phyloP scores from a whole-genome alignment of 1,284 basidiomycete genomes.

The Dichomitus squalens region DNA sequence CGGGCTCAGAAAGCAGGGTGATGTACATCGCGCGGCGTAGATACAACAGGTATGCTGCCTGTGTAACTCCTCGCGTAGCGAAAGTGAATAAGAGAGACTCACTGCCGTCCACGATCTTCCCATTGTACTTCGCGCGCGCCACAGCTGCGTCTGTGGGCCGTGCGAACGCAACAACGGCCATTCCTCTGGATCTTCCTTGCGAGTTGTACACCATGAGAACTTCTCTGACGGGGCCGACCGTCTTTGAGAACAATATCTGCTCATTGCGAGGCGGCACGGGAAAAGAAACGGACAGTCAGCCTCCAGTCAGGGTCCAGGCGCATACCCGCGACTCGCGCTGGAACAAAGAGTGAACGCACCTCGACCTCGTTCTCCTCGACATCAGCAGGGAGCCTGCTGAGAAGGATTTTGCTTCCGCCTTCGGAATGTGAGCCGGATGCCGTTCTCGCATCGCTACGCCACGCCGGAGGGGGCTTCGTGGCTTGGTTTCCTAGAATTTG shows the following conservation, averaged over 20 bases:
- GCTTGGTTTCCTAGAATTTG: slow-evolving; percentile 58
- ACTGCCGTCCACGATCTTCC: slow-evolving; percentile 77
- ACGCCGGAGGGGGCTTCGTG: slow-evolving; percentile 58
- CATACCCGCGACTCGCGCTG: slow-evolving; percentile 1
- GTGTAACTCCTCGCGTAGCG: not conserved
- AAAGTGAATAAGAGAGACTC: slow-evolving; percentile 34
- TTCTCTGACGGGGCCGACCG: slow-evolving; percentile 71
- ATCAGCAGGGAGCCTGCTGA: slow-evolving; percentile 69
- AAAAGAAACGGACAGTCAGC: not conserved
- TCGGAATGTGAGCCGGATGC: slow-evolving; percentile 34
- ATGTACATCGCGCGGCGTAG: not conserved
- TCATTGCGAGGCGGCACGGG: not conserved
- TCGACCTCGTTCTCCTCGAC: slow-evolving; percentile 70
- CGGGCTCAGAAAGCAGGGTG: not conserved
- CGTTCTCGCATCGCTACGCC: slow-evolving; percentile 44
- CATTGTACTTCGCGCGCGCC: slow-evolving; percentile 68
- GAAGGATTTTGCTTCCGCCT: slow-evolving; percentile 67
- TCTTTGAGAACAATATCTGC: slow-evolving; percentile 73
- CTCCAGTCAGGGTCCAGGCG: not conserved
- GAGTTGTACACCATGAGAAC: slow-evolving; percentile 71
- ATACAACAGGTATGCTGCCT: not conserved
- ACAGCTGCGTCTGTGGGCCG: slow-evolving; percentile 58
- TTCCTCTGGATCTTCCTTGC: slow-evolving; percentile 71
- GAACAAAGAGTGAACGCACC: slow-evolving; percentile 41
- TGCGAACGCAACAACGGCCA: slow-evolving; percentile 71